Evolutionary conservation across 2,329 filamentous ascomycete species (phyloP), one percentile per base, ranked within the genome.

Genomic region (Pestalotiopsis sp.): DNA sequence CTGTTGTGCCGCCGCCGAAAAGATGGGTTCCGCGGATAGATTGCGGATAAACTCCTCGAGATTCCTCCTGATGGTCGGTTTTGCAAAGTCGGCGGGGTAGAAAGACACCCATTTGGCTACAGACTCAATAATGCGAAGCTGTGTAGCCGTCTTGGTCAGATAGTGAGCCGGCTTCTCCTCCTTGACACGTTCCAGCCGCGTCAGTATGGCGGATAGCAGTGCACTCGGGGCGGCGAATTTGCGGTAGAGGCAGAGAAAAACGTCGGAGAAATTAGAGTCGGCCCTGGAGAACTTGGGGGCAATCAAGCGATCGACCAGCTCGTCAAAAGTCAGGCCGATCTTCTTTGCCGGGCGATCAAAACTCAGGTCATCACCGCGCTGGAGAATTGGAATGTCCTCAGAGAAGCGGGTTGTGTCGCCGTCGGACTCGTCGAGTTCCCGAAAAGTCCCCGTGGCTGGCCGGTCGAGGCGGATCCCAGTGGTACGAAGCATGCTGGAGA

Each of bases 41-140:
- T 91, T 87, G 20, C 84, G 82, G 45, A 97, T 91, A 75, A 99
- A 96, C 27, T 90, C 90, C 64, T 91, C 89, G 52, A 98, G 84
- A 39, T 88, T 89, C 72, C 87, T 89, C 72, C 91, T 90, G 2
- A 94, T 97, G 25, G 87, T 87, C 1, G 91, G 87, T 71, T 92
- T 90, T 1, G 94, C 94, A 84, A 98, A 97, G 79, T 99, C 96
- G 17, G 94, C 95, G 0, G 96, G 95, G 79, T 98, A 98, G 58
- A 91, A 85, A 17, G 91, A 90, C 1, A 97, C 91, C 96, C 96
- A 99, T 78, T 93, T 93, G 4, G 94, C 93, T 69, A 98, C 84
- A 6, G 96, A 90, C 73, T 93, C 91, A 52, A 97, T 90, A 70
- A 95, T 92, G 65, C 95, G 90, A 67, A 97, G 86, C 78, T 98